These are phyloP conservation scores for Penicillium bialowiezense DNA, from an alignment of 495 filamentous ascomycete genomes.

Conservation along the genomic window DNA sequence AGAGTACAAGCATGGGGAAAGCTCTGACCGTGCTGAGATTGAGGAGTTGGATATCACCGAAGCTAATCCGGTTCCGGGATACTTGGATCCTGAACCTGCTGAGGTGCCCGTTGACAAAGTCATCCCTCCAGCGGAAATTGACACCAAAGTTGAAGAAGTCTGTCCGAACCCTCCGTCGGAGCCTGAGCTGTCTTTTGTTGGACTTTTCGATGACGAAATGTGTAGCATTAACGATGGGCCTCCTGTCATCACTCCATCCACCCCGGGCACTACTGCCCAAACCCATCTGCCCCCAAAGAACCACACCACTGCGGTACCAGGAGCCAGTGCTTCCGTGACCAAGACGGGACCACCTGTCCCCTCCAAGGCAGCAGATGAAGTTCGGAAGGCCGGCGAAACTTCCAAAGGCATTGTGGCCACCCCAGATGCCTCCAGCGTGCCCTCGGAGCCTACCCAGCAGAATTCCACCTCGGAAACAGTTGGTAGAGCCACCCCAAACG, in stretches of 20 bases:
- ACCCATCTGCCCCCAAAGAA: conserved; percentile 6
- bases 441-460: conserved; percentile 21
- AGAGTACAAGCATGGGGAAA: conserved; percentile 75
- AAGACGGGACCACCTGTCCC: conserved; percentile 8
- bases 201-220: conserved; percentile 3
- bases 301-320: conserved; percentile 3
- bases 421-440: conserved; percentile 17
- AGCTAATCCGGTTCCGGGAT: conserved; percentile 31
- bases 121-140: not conserved
- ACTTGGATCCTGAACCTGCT: conserved; percentile 2
- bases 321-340: conserved; percentile 3
- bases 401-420: conserved; percentile 14
- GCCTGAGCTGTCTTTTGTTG: conserved; percentile 16
- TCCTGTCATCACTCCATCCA: conserved; percentile 4
- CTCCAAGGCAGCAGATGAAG: conserved; percentile 15
- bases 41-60: conserved; percentile 38
- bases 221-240: conserved; percentile 21
- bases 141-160: conserved; percentile 1
- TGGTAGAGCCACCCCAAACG: conserved; percentile 13
- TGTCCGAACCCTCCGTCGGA: conserved; percentile 17
- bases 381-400: conserved; percentile 20
- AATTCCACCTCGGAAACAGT: conserved; percentile 25
- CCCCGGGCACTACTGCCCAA: conserved; percentile 5
- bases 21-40: conserved; percentile 56
- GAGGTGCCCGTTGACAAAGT: conserved; percentile 3